Conservation (phyloP, 352 stramenopile genomes). For the Phytopythium kandeliae region DNA sequence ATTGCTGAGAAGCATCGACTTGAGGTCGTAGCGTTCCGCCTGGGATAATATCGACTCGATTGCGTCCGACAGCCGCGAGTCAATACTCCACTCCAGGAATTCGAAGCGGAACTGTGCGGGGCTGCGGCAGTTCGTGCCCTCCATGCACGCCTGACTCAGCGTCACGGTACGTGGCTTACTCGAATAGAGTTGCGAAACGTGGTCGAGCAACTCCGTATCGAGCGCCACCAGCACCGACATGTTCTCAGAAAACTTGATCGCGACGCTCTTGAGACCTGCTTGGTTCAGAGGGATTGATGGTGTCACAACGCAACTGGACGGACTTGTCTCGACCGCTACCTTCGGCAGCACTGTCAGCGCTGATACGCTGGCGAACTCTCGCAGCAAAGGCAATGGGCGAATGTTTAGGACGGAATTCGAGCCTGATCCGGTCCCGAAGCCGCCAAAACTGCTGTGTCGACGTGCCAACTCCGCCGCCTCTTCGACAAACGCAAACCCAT, state of each 20-base stretch:
- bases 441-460: conserved; percentile 60
- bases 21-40: conserved; percentile 64
- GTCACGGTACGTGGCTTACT: conserved; percentile 70
- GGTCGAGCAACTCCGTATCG: conserved; percentile 72
- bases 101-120: conserved; percentile 73
- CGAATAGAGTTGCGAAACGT: conserved; percentile 66
- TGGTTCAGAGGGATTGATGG: conserved; percentile 64
- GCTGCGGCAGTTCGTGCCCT: conserved; percentile 65
- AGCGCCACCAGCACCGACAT: conserved; percentile 70
- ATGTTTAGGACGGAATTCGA: conserved; percentile 28
- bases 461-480: conserved; percentile 51
- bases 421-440: conserved; percentile 17
- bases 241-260: conserved; percentile 81
- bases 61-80: conserved; percentile 57
- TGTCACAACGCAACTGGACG: conserved; percentile 47
- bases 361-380: conserved; percentile 34
- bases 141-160: conserved; percentile 57
- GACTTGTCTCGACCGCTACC: conserved; percentile 32
- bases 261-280: conserved; percentile 46
- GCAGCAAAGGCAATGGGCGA: conserved; percentile 37
- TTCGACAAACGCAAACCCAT: conserved; percentile 81
- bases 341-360: conserved; percentile 54
- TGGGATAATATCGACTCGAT: conserved; percentile 63
- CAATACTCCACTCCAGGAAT: conserved; percentile 79
- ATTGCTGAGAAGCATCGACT: conserved; percentile 53